Base-by-base conservation (phyloP, 1,284 basidiomycete genomes). In the Xerocomus nothofagi region DNA sequence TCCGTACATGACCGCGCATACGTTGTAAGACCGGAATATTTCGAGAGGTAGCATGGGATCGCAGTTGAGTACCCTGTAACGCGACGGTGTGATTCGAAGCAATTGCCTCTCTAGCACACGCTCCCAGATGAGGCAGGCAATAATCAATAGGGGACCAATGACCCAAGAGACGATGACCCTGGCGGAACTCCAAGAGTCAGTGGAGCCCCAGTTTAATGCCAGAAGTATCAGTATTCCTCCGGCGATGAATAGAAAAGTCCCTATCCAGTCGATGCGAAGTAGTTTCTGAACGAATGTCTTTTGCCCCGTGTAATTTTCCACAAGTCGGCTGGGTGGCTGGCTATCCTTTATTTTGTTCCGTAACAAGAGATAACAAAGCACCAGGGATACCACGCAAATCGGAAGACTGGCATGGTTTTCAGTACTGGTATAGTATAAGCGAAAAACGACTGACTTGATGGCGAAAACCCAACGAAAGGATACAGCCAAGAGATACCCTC, bases 401-500 rank as follows among this genome's bases (percentile, higher is more conserved):
- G 49, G 50, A 24, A 55, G 41, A 44, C 48, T 58, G 38, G 26
- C 23, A 34, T 32, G 32, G 36, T 27, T 9, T 27, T 33, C 29
- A n/a, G 15, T 9, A 32, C 10, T 12, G 14, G n/a, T 6, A 39
- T 9, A n/a, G n/a, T n/a, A 12, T n/a, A 23, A 20, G 18, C 23
- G 12, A 6, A 26, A 10, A 24, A 59, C 70, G 40, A 48, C 32
- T 18, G 8, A 73, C 73, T 76, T 76, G 64, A 76, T 76, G 2
- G 71, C 74, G 49, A 77, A 76, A 27, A 27, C 26, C 26, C 26
- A 27, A 21, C 74, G 66, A 60, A 73, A 76, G 14, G 67, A 69
- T 7, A 73, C 58, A 5, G 56, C 60, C n/a, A 68, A 56, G 4
- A 76, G 60, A 7, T 57, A 67, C 9, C 73, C 75, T 6, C 75